A percentile compares a stretch with the other conserved stretches of the same genome.
These are phyloP conservation scores for Coemansia sp. DNA, from an alignment of 192 early-diverging fungal genomes.

Conservation along the genomic window DNA sequence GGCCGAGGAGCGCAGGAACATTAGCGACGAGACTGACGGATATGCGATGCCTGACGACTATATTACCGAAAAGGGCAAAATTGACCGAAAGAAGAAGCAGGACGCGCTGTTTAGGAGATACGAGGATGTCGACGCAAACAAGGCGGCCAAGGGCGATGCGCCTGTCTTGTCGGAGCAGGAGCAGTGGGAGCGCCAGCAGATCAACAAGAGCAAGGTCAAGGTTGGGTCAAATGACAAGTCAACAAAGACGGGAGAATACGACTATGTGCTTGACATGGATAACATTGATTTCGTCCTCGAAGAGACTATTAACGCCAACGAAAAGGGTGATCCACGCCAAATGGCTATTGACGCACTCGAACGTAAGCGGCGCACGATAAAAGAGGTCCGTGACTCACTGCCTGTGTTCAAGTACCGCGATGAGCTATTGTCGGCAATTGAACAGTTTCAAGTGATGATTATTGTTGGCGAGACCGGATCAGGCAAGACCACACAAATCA, in stretches of 20 bases:
- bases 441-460: conserved; percentile 83
- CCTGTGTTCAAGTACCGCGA: conserved; percentile 89
- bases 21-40: conserved; percentile 77
- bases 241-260: conserved; percentile 69
- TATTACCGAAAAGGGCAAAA: conserved; percentile 96
- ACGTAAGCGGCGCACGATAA: conserved; percentile 59
- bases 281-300: conserved; percentile 89
- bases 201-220: conserved; percentile 59
- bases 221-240: conserved; percentile 57
- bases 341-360: conserved; percentile 64
- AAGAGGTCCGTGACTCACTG: conserved; percentile 66
- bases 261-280: conserved; percentile 93
- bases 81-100: conserved; percentile 93
- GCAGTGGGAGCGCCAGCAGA: conserved; percentile 89
- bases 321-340: conserved; percentile 59
- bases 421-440: conserved; percentile 79
- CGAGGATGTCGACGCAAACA: conserved; percentile 53
- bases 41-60: conserved; percentile 93
- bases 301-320: conserved; percentile 59
- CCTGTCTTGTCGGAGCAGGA: conserved; percentile 71
- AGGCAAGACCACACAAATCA: conserved; percentile 98
- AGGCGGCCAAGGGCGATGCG: conserved; percentile 50
- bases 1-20: conserved; percentile 78
- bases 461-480: conserved; percentile 98
- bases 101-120: conserved; percentile 85